Conservation (phyloP, 2,329 filamentous ascomycete species). For the Fusarium nurragi region DNA sequence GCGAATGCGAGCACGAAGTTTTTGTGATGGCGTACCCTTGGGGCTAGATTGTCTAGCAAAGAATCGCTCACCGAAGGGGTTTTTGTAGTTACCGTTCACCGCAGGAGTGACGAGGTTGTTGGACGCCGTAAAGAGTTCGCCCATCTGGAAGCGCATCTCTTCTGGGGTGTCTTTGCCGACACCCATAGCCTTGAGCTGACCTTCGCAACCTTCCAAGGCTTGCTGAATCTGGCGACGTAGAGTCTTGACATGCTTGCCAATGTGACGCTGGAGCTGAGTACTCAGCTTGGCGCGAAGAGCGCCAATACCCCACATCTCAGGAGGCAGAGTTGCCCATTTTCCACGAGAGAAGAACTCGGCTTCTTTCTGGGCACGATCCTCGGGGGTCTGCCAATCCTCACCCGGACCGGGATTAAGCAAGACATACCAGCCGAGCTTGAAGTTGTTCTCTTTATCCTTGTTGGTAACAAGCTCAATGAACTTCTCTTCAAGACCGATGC, state of each 20-base stretch:
- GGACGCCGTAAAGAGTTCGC: conserved; percentile 61
- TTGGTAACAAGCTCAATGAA: conserved; percentile 64
- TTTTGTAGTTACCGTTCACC: conserved; percentile 65
- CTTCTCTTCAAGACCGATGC: conserved; percentile 63
- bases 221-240: conserved; percentile 62
- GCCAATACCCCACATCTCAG: conserved; percentile 58
- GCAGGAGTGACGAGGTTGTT: conserved; percentile 64
- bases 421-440: conserved; percentile 63
- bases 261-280: conserved; percentile 61
- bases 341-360: conserved; percentile 60
- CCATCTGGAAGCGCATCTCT: conserved; percentile 64
- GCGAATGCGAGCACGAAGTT: conserved; percentile 60
- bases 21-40: conserved; percentile 61
- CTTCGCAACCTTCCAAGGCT: conserved; percentile 59
- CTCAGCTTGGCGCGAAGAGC: conserved; percentile 61
- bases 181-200: conserved; percentile 61
- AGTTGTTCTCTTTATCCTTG: conserved; percentile 60
- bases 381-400: conserved; percentile 55
- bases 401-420: conserved; percentile 60
- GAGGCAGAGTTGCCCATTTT: conserved; percentile 59
- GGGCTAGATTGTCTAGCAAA: conserved; percentile 60
- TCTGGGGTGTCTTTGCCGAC: conserved; percentile 61
- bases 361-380: conserved; percentile 55
- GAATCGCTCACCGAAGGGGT: conserved; percentile 61
- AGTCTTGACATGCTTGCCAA: conserved; percentile 61